Evolutionary conservation across 129 eudicot species (phyloP), one percentile per base, ranked within the genome.

Genomic region (Chrysanthemum makinoi): DNA sequence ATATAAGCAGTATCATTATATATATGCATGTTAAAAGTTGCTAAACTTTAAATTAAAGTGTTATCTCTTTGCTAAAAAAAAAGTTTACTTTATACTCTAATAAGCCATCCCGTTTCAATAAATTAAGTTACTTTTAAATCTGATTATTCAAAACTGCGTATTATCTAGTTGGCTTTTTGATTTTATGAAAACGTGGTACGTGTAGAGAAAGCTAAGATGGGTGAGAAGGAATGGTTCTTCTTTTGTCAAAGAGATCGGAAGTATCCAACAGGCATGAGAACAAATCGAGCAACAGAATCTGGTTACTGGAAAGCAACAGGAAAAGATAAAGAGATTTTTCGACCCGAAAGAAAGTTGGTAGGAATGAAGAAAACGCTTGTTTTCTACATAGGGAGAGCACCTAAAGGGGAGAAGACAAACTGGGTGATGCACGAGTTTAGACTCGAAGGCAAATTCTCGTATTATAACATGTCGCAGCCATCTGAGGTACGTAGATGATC

Each of bases 371-470:
- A 82, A 49, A 82, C 86, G 0, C 74, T 82, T 51, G 86, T 82
- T 0, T 82, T 82, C 39, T 83, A 83, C 69, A 65, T 26, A 56
- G 86, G 86, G 15, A 83, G 86, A 75, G 86, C 86, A 52, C 86
- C 83, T 0, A 72, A 56, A 52, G 86, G 86, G 12, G 86, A 79
- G 77, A 83, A 83, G 75, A 79, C 83, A 5, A 83, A 83, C 13
- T 83, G 86, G 86, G 86, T 83, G 46, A 83, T 83, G 80, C 86
- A 83, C 49, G 86, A 83, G 14, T 83, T 79, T 67, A 81, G 86
- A 61, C 51, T 83, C 2, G 79, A 83, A 60, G 79, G 82, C 14
- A 74, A 83, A 30, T 83, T 78, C 62, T 74, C 86, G 26, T 79
- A 73, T 44, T 74, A 81, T 69, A 78, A 51, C 18, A 59, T 81